A percentile compares a stretch with the other conserved stretches of the same genome.
Evolutionary conservation across 768 basidiomycete species (phyloP).

Genomic region (Russula foetens): DNA sequence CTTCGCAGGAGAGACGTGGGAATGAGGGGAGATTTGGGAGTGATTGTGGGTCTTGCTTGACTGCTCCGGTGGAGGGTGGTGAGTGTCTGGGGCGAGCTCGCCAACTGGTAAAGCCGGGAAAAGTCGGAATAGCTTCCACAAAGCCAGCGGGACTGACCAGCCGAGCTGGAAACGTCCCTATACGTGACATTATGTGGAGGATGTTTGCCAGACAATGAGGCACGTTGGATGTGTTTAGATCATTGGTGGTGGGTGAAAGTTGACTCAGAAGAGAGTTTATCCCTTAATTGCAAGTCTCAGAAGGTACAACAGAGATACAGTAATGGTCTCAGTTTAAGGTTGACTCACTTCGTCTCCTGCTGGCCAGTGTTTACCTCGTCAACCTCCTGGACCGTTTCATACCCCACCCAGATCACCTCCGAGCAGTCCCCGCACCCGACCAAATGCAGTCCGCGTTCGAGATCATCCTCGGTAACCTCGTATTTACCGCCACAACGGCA

Average conservation of each 20-base stretch:
- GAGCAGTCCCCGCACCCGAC: constrained; percentile 70
- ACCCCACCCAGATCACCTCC: constrained; percentile 81
- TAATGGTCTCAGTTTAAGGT: neutral
- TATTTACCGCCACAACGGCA: constrained; percentile 75
- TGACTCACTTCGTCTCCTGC: neutral
- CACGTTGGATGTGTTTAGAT: neutral
- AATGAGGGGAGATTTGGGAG: neutral
- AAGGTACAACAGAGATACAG: neutral
- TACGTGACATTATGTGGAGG: no score
- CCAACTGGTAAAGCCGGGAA: neutral
- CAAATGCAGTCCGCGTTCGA: constrained; percentile 68
- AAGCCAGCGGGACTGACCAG: no score
- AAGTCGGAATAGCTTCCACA: neutral
- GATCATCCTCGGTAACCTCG: constrained; percentile 43
- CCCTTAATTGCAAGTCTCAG: neutral
- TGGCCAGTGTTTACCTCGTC: neutral
- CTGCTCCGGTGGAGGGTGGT: no score
- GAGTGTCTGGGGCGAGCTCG: no score
- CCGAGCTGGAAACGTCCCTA: no score
- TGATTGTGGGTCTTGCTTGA: neutral
- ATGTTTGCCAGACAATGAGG: no score
- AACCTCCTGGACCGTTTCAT: constrained; percentile 42
- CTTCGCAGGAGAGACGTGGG: no score
- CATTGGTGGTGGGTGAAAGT: neutral
- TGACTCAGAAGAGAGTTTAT: neutral